Conservation (phyloP, 352 stramenopile species). For the Phytophthora tentaculata region DNA sequence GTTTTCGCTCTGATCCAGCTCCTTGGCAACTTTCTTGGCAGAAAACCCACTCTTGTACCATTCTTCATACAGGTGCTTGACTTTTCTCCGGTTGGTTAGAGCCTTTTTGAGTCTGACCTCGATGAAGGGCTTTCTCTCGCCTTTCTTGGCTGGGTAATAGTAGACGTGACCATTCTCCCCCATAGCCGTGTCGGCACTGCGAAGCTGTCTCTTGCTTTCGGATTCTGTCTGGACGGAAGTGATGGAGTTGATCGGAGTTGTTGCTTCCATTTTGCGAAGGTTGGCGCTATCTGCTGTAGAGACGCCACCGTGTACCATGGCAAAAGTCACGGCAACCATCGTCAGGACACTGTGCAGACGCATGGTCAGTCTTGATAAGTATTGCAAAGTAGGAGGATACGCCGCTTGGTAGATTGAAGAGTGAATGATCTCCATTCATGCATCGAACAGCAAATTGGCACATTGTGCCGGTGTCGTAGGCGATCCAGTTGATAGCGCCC, state of each 20-base stretch:
- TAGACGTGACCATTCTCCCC: neutral
- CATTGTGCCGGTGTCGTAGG: neutral
- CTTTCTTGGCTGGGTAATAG: neutral
- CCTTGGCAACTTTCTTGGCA: slow-evolving; percentile 12
- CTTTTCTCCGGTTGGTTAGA: slow-evolving; percentile 19
- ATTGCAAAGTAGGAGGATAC: neutral
- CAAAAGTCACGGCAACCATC: slow-evolving; percentile 1
- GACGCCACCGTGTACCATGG: neutral
- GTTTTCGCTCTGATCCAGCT: slow-evolving; percentile 14
- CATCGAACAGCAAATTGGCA: neutral
- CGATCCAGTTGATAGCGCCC: neutral
- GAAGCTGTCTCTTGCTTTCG: slow-evolving; percentile 14
- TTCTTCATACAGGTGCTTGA: slow-evolving; percentile 14
- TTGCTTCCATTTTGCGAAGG: neutral
- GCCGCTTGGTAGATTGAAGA: slow-evolving; percentile 3
- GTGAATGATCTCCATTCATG: slow-evolving; percentile 5
- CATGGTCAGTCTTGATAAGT: slow-evolving; percentile 1
- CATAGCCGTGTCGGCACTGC: neutral
- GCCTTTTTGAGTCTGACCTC: slow-evolving; percentile 18
- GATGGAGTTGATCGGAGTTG: neutral
- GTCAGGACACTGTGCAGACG: slow-evolving; percentile 11
- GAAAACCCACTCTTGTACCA: slow-evolving; percentile 30
- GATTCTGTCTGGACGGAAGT: neutral
- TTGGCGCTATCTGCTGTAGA: neutral
- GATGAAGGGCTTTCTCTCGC: slow-evolving; percentile 16